phyloP scores from a whole-genome alignment of 2,329 filamentous ascomycete genomes.

The Didymosphaeria variabile region DNA sequence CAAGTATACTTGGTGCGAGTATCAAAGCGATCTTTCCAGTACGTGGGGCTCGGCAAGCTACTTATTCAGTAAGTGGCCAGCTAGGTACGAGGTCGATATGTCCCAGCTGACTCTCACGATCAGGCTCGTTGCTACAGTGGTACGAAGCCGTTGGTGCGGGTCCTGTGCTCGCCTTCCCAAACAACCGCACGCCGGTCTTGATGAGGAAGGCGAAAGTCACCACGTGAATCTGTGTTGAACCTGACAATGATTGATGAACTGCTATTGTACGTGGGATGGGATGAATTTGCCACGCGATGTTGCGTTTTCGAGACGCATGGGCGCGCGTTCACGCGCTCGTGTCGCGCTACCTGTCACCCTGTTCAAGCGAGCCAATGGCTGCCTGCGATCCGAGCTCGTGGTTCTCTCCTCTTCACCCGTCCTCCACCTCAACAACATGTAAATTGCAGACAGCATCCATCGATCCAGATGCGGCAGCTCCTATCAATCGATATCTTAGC shows the following conservation, averaged over 20 bases:
- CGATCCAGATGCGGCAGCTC: constrained; percentile 7
- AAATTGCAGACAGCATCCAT: constrained; percentile 8
- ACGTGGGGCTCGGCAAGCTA: constrained; percentile 9
- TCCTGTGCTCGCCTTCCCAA: constrained; percentile 12
- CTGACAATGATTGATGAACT: neutral
- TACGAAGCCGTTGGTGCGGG: constrained; percentile 10
- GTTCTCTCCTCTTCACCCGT: neutral
- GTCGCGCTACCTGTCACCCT: neutral
- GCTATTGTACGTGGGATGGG: neutral
- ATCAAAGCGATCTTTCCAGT: constrained; percentile 13
- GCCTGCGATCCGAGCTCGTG: neutral
- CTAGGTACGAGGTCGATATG: neutral
- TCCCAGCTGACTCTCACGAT: neutral
- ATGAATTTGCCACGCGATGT: constrained; percentile 1
- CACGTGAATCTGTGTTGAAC: neutral
- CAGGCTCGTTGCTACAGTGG: constrained; percentile 10
- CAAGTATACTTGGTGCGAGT: constrained; percentile 11
- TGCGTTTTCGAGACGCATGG: neutral
- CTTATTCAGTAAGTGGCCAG: constrained; percentile 2
- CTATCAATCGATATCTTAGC: neutral
- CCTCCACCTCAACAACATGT: neutral
- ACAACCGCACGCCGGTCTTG: constrained; percentile 12
- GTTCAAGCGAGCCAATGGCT: neutral
- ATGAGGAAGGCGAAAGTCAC: neutral
- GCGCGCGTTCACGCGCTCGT: neutral